A percentile compares a stretch with the other conserved stretches of the same genome.
Evolutionary conservation across 257 asterid species (phyloP).

Genomic region (Knoxia roxburghii): DNA sequence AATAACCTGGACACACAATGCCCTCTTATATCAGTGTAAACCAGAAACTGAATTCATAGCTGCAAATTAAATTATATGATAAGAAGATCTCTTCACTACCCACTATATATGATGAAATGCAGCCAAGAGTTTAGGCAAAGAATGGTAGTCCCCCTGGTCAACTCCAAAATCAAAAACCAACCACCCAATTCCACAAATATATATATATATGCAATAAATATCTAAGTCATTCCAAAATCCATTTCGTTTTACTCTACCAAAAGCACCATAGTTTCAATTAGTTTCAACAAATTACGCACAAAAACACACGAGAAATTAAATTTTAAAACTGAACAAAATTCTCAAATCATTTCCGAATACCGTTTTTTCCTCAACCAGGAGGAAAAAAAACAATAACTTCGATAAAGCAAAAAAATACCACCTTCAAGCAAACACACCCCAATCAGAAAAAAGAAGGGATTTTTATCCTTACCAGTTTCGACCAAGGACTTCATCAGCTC

Average conservation of each 20-base stretch:
- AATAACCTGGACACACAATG: not conserved
- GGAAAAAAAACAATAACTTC: not conserved
- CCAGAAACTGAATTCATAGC: too few species aligned
- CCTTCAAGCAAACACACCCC: not conserved
- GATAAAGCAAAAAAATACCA: not conserved
- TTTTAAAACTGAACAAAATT: not conserved
- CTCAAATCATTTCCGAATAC: not conserved
- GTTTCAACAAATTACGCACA: too few species aligned
- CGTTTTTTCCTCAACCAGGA: not conserved
- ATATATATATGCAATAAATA: not conserved
- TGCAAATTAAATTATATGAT: too few species aligned
- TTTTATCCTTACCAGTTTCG: conserved; percentile 58
- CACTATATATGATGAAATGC: too few species aligned
- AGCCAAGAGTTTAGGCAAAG: too few species aligned
- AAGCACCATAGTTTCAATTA: not conserved
- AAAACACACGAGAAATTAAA: not conserved
- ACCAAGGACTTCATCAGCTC: conserved; percentile 85
- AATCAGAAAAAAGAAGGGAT: not conserved
- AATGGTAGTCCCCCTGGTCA: too few species aligned
- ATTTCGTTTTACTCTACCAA: not conserved
- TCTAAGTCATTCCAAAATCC: not conserved
- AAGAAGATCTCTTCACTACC: too few species aligned
- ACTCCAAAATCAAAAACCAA: not conserved
- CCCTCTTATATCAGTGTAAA: too few species aligned
- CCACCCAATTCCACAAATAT: not conserved